Evolutionary conservation across 805 yeast genomes (phyloP).

Genomic region (Lachancea lanzarotensis): DNA sequence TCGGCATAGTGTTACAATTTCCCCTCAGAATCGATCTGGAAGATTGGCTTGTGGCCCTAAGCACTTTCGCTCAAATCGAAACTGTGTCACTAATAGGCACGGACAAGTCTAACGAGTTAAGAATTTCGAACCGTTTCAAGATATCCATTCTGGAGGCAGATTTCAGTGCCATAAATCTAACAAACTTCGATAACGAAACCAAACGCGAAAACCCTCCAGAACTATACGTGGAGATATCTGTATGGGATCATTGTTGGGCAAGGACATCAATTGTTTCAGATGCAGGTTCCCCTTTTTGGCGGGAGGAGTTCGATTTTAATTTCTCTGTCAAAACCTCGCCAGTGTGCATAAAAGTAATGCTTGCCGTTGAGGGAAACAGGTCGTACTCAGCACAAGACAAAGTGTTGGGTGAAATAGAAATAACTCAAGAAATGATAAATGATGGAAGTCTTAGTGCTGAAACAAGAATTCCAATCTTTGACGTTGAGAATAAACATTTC

Average conservation of each 20-base stretch:
- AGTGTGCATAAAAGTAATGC: conserved; percentile 40
- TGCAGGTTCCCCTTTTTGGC: conserved; percentile 64
- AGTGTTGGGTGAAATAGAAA: conserved; percentile 46
- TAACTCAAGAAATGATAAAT: conserved; percentile 23
- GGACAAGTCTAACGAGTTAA: conserved; percentile 35
- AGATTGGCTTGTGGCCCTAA: conserved; percentile 68
- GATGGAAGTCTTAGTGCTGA: conserved; percentile 21
- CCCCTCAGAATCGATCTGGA: conserved; percentile 65
- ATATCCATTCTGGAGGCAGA: conserved; percentile 63
- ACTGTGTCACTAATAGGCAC: conserved; percentile 21
- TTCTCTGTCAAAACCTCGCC: conserved; percentile 47
- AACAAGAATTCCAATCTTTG: conserved; percentile 40
- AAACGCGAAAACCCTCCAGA: conserved; percentile 8
- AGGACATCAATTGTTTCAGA: conserved; percentile 60
- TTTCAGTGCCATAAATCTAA: conserved; percentile 31
- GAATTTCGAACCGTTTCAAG: conserved; percentile 47
- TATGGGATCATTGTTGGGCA: conserved; percentile 74
- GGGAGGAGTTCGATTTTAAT: conserved; percentile 64
- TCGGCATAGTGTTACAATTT: conserved; percentile 43
- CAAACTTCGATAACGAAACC: conserved; percentile 2
- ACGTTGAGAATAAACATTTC: conserved; percentile 30
- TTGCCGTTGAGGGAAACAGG: conserved; percentile 18
- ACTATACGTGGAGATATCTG: conserved; percentile 61
- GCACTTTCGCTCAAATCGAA: conserved; percentile 56
- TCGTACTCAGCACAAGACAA: conserved; percentile 31